Evolutionary conservation across 1,139 yeast species (phyloP), one percentile per base, ranked within the genome.

Genomic region (Citeromyces hawaiiensis): DNA sequence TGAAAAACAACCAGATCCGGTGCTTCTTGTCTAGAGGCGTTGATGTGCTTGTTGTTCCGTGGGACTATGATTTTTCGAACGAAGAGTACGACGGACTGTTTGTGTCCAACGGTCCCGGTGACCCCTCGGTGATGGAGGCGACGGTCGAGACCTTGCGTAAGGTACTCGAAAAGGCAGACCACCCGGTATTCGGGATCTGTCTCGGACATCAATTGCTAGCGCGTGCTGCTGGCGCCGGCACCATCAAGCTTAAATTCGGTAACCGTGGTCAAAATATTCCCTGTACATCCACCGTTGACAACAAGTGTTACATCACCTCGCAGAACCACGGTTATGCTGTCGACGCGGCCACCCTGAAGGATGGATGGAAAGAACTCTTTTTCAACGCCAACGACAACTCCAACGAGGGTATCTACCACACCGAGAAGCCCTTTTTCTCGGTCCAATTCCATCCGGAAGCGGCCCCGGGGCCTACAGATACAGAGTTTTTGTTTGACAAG

Each of bases 231-330:
- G 99, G 98, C 56, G 97, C 97, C 43, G 68, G 82, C 16, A 91
- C 99, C 42, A 54, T 75, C 56, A 93, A 93, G 64, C 69, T 93
- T 68, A 88, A 88, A 67, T 93, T 86, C 55, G 99, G 99, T 80
- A 93, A 93, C 72, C 88, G 99, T 73, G 99, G 97, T 57, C 99
- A 93, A 68, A 93, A 93, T 62, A 93, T 93, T 52, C 99, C 99
- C 48, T 88, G 96, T 69, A 86, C 96, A 43, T 85, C 94, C 41
- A 70, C 91, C 46, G 74, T 87, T 49, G 81, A 87, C 45, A 98
- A 98, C 41, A 77, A 95, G 62, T 93, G 99, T 72, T 88, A 93
- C 70, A 93, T 93, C 61, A 93, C 98, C 38, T 91, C 97, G 39
- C 99, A 93, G 68, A 93, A 93, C 61, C 99, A 93, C 65, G 99